Percentiles rank a stretch among this genome's conserved stretches.
These are phyloP conservation scores for Colletotrichum sansevieriae DNA, from an alignment of 2,329 filamentous ascomycete genomes.

Conservation along the genomic window DNA sequence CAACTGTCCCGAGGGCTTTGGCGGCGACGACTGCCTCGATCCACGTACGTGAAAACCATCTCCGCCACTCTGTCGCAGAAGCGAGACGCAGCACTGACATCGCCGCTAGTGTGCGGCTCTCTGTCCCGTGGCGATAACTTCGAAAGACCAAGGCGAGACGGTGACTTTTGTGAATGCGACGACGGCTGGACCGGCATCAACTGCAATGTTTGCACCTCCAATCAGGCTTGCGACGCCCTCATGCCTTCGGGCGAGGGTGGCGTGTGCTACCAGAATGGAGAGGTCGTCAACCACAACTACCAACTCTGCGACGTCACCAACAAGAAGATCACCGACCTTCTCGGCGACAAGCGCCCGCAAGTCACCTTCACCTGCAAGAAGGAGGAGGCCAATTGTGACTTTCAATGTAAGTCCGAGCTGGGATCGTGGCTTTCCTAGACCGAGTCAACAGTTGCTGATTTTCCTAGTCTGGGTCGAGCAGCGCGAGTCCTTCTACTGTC, in stretches of 20 bases:
- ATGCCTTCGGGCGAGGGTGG: slow-evolving; percentile 87
- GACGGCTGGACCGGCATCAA: slow-evolving; percentile 98
- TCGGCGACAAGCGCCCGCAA: slow-evolving; percentile 88
- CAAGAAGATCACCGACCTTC: slow-evolving; percentile 87
- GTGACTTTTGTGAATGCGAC: slow-evolving; percentile 81
- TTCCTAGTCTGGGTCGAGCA: slow-evolving; percentile 90
- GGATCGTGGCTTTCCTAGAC: background rate
- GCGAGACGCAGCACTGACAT: slow-evolving; percentile 37
- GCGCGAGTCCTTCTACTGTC: slow-evolving; percentile 95
- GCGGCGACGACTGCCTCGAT: slow-evolving; percentile 91
- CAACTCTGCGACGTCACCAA: slow-evolving; percentile 99
- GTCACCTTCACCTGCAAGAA: slow-evolving; percentile 94
- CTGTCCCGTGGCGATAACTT: slow-evolving; percentile 85
- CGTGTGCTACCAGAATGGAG: slow-evolving; percentile 91
- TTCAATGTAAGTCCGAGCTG: slow-evolving; percentile 78
- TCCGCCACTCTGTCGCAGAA: slow-evolving; percentile 9
- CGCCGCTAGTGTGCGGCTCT: slow-evolving; percentile 80
- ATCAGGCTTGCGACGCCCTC: slow-evolving; percentile 87
- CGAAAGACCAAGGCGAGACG: slow-evolving; percentile 80
- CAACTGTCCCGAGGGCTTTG: slow-evolving; percentile 90
- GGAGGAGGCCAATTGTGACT: slow-evolving; percentile 84
- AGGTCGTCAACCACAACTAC: slow-evolving; percentile 93
- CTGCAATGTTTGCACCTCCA: slow-evolving; percentile 92
- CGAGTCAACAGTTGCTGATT: slow-evolving; percentile 20
- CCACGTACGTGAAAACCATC: slow-evolving; percentile 67